phyloP scores from a whole-genome alignment of 2,329 filamentous ascomycete species.

The Talaromyces sp. region DNA sequence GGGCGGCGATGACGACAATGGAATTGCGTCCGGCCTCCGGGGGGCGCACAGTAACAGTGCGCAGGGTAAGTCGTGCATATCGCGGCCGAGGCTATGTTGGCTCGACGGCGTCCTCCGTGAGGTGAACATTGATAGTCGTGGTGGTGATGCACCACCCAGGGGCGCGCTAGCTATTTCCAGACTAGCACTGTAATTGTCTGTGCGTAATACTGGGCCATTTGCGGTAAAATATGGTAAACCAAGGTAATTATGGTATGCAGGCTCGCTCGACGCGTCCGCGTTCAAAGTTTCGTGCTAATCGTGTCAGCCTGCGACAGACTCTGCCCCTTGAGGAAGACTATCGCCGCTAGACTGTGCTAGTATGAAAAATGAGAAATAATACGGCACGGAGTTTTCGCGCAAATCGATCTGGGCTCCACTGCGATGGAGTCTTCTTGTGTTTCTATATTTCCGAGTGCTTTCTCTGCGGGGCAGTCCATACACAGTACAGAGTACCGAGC shows the following conservation, averaged over 20 bases:
- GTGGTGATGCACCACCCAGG: neutral
- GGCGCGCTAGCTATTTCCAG: neutral
- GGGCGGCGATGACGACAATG: neutral
- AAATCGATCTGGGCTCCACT: neutral
- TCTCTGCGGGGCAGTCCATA: neutral
- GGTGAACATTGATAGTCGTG: too few relatives aligned
- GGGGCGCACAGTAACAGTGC: neutral
- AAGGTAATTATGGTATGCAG: neutral
- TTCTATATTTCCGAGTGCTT: neutral
- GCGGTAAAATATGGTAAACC: neutral
- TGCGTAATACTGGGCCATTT: neutral
- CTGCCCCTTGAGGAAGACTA: neutral
- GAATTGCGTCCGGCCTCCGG: too few relatives aligned
- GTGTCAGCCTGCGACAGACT: neutral
- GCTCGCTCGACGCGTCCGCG: neutral
- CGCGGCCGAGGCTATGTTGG: too few relatives aligned
- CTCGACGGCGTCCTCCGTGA: too few relatives aligned
- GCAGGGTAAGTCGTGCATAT: neutral
- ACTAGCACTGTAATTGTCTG: neutral
- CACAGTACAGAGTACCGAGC: too few relatives aligned
- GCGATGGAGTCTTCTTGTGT: neutral
- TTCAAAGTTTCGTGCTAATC: neutral
- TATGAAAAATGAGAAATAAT: too few relatives aligned
- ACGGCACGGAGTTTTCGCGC: neutral
- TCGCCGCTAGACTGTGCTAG: neutral